phyloP scores from a whole-genome alignment of 345 rosid genomes.

The Linum trigynum region DNA sequence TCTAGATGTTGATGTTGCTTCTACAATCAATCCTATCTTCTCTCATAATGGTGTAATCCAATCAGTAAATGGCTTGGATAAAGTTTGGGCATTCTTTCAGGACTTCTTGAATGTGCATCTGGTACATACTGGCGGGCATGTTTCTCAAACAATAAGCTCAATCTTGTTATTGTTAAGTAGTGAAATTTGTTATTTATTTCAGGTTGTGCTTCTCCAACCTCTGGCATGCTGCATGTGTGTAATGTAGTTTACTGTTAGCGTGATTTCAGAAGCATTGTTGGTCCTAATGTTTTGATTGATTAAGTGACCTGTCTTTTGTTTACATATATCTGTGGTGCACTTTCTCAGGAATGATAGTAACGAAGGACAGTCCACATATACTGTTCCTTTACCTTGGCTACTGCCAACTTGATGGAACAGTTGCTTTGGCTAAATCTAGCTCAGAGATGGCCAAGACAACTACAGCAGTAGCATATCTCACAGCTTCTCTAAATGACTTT shows the following conservation, averaged over 20 bases:
- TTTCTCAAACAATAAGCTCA: not conserved
- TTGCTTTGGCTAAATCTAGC: constrained; percentile 13
- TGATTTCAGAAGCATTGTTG: not conserved
- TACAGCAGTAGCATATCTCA: constrained; percentile 93
- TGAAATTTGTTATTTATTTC: not conserved
- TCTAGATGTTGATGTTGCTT: too few species aligned
- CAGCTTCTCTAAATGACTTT: constrained; percentile 83
- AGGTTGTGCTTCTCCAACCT: not conserved
- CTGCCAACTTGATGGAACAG: constrained; percentile 5
- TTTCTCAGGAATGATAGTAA: constrained; percentile 42
- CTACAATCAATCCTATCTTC: too few species aligned
- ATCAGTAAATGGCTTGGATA: too few species aligned
- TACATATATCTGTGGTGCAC: constrained; percentile 53
- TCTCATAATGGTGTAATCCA: too few species aligned
- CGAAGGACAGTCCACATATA: constrained; percentile 25
- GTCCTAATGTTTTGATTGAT: constrained; percentile 1
- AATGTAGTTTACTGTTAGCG: not conserved
- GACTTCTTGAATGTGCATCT: too few species aligned
- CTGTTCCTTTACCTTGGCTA: constrained; percentile 13
- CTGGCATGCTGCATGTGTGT: not conserved
- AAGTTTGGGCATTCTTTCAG: too few species aligned
- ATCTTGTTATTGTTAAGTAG: not conserved
- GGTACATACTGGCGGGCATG: not conserved
- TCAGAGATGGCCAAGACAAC: constrained; percentile 57
- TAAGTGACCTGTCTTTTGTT: not conserved